Evolutionary conservation across 2,329 filamentous ascomycete genomes (phyloP).

Genomic region (Xylariaceae sp.): DNA sequence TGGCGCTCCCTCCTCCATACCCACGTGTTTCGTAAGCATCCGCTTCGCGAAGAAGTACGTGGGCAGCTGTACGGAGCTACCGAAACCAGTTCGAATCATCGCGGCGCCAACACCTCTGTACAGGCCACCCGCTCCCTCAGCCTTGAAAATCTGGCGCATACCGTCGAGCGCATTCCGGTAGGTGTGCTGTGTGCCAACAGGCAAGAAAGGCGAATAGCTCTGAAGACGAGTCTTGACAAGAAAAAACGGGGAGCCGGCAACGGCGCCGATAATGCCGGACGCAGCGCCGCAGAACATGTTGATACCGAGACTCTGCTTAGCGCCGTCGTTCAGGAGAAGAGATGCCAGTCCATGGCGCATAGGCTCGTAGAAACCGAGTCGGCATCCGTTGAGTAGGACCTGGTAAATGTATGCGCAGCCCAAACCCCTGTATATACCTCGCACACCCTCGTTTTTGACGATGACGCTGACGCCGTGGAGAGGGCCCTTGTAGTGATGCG

Average conservation of each 20-base stretch:
- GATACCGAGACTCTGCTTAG: slow-evolving; percentile 77
- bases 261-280: slow-evolving; percentile 85
- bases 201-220: slow-evolving; percentile 85
- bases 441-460: slow-evolving; percentile 78
- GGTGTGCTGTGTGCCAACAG: slow-evolving; percentile 92
- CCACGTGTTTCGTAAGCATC: slow-evolving; percentile 71
- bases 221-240: slow-evolving; percentile 94
- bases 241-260: slow-evolving; percentile 94
- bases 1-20: slow-evolving; percentile 84
- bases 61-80: slow-evolving; percentile 90
- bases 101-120: slow-evolving; percentile 89
- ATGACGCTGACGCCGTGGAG: slow-evolving; percentile 89
- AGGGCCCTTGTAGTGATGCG: slow-evolving; percentile 84
- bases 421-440: slow-evolving; percentile 81
- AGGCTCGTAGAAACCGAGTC: slow-evolving; percentile 95
- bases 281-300: slow-evolving; percentile 91
- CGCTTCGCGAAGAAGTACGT: slow-evolving; percentile 98
- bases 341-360: slow-evolving; percentile 67
- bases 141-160: slow-evolving; percentile 67
- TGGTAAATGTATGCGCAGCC: slow-evolving; percentile 95
- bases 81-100: slow-evolving; percentile 94
- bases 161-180: slow-evolving; percentile 86
- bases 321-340: slow-evolving; percentile 63
- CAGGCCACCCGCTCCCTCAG: slow-evolving; percentile 72
- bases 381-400: slow-evolving; percentile 91